Evolutionary conservation across 2,329 filamentous ascomycete species (phyloP).

Genomic region (Blastomyces parvus): DNA sequence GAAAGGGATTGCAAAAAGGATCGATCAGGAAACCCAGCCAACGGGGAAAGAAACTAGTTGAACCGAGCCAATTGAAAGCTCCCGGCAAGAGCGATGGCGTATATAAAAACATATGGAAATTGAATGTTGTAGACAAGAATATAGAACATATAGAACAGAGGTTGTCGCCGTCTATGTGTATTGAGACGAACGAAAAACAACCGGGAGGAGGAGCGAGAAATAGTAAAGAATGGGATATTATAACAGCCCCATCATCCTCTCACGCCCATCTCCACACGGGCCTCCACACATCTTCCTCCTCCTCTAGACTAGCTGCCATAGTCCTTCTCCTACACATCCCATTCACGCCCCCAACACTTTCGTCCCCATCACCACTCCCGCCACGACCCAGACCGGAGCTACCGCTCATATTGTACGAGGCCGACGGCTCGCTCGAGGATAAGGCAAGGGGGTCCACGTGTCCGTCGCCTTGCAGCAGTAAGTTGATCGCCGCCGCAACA

Average conservation of each 20-base stretch:
- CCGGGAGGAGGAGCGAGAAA: background rate
- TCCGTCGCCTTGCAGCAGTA: constrained; percentile 38
- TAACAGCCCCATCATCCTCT: constrained; percentile 3
- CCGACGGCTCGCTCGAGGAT: background rate
- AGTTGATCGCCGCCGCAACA: constrained; percentile 47
- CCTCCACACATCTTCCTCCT: constrained; percentile 11
- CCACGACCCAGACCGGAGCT: constrained; percentile 11
- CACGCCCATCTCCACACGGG: constrained; percentile 35
- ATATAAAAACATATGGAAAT: background rate
- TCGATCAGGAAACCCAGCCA: background rate
- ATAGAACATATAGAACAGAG: background rate
- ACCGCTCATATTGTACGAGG: constrained; percentile 14
- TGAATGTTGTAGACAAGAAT: background rate
- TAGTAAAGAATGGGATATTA: background rate
- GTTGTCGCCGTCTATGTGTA: background rate
- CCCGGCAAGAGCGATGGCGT: background rate
- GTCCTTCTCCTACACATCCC: constrained; percentile 1
- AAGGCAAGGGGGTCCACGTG: constrained; percentile 17
- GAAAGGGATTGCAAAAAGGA: constrained; percentile 22
- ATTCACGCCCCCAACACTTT: too few relatives aligned
- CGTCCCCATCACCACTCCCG: background rate
- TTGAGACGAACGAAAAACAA: background rate
- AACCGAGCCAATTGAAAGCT: background rate
- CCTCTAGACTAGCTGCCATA: constrained; percentile 8
- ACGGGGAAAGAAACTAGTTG: background rate